Base-by-base conservation (phyloP, 345 rosid genomes). In the Eucalyptus pauciflora region DNA sequence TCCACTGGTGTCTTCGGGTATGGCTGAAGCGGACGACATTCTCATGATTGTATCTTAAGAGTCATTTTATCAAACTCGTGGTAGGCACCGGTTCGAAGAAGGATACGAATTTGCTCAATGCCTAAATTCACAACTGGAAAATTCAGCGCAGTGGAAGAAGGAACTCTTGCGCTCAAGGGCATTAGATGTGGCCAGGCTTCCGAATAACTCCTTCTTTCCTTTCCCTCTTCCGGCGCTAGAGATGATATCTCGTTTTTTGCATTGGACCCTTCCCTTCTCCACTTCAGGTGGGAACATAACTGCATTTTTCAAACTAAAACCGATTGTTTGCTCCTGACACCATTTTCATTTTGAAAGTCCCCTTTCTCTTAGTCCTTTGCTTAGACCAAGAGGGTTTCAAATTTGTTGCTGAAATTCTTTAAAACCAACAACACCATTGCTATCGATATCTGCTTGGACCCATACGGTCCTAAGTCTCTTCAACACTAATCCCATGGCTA, bases 391-490 rank as follows among this genome's bases (percentile, higher is more conserved):
- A 87, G 22, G 94, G 91, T 86, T 95, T 95, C 99, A 97, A 52
- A 97, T 96, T 92, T 95, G 93, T 90, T 93, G 95, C 96, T 95
- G 96, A 92, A 97, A 97, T 92, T 96, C 97, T 87, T 94, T 93
- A 90, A 94, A 94, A 93, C 95, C 97, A 89, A 97, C 85, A 85
- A 94, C 89, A 46, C 95, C 96, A 7, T 96, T 95, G 87, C 98
- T 95, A 90, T 96, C 98, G 24, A 90, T 91, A 91, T 96, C 96
- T 88, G 95, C 98, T 93, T 94, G 98, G 89, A 86, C 87, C 99
- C 97, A 97, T 89, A 97, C 1, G 90, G 86, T 96, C 97, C 88
- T 88, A 91, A 17, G 90, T 95, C 94, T 97, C 99, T 91, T 96
- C 94, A 52, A 76, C 94, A 50, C 93, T 94, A 50, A 96, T 97